Percentiles rank a stretch among this genome's conserved stretches.
Evolutionary conservation across 257 asterid genomes (phyloP).

Genomic region (Solanum medicagineum): DNA sequence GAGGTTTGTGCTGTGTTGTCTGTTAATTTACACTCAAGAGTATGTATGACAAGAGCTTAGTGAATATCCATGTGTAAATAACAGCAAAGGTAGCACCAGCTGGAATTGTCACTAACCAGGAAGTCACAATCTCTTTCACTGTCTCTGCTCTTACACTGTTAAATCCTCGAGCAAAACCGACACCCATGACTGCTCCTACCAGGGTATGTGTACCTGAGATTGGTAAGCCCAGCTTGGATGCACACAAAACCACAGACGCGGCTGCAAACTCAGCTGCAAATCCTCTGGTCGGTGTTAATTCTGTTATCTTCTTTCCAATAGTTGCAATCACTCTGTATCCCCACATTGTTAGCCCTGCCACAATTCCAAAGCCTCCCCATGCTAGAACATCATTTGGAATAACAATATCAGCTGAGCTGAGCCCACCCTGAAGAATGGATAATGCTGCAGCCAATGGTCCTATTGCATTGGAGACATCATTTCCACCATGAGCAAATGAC

Average conservation of each 20-base stretch:
- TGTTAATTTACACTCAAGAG: slow-evolving; percentile 29
- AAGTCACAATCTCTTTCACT: slow-evolving; percentile 78
- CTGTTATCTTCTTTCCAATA: slow-evolving; percentile 89
- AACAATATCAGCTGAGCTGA: slow-evolving; percentile 43
- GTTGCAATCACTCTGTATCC: slow-evolving; percentile 84
- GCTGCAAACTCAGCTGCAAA: slow-evolving; percentile 98
- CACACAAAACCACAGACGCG: slow-evolving; percentile 76
- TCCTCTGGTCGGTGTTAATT: slow-evolving; percentile 83
- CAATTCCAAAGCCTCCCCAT: slow-evolving; percentile 97
- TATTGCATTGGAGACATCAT: slow-evolving; percentile 87
- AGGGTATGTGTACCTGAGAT: slow-evolving; percentile 91
- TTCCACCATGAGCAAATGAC: slow-evolving; percentile 99
- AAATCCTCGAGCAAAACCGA: slow-evolving; percentile 86
- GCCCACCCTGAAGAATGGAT: slow-evolving; percentile 70
- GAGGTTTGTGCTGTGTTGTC: slow-evolving; percentile 8
- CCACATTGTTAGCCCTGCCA: slow-evolving; percentile 83
- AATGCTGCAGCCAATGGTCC: slow-evolving; percentile 90
- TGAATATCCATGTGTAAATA: slow-evolving; percentile 70
- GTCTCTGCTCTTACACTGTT: slow-evolving; percentile 85
- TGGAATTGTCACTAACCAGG: slow-evolving; percentile 88
- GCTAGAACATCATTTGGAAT: slow-evolving; percentile 80
- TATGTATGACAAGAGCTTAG: slow-evolving; percentile 45
- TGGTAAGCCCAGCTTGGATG: slow-evolving; percentile 80
- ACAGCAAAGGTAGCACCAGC: slow-evolving; percentile 80
- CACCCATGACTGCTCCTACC: slow-evolving; percentile 99